Percentiles rank a stretch among this genome's conserved stretches.
phyloP scores from a whole-genome alignment of 176 grass and related monocot species.

The Ananas comosus region DNA sequence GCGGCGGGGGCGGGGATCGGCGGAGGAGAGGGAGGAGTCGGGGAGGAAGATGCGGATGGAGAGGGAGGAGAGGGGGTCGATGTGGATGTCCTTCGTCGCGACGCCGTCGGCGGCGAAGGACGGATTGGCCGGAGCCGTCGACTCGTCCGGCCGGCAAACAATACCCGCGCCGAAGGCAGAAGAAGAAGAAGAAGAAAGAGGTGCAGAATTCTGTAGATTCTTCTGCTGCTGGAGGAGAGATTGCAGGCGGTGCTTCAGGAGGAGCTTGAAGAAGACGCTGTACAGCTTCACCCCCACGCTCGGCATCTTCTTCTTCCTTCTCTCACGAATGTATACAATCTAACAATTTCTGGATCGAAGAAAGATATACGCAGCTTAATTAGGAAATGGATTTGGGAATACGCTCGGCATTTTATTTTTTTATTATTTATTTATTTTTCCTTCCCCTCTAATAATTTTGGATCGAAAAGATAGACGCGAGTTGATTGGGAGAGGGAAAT shows the following conservation, averaged over 20 bases:
- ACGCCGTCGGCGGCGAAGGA: slow-evolving; percentile 52
- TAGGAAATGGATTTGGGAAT: too few species aligned
- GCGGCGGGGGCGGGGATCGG: slow-evolving; percentile 10
- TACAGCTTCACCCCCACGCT: slow-evolving; percentile 84
- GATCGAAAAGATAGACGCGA: too few species aligned
- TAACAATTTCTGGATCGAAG: too few species aligned
- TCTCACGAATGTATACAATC: neutral
- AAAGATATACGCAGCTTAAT: too few species aligned
- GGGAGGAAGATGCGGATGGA: slow-evolving; percentile 68
- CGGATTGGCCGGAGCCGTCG: slow-evolving; percentile 58
- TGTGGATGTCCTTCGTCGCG: slow-evolving; percentile 74
- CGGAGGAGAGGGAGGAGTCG: slow-evolving; percentile 22
- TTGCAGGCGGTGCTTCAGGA: slow-evolving; percentile 76
- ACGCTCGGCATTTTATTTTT: too few species aligned
- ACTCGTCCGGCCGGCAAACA: slow-evolving; percentile 57
- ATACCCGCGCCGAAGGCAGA: slow-evolving; percentile 46
- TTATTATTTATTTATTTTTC: too few species aligned
- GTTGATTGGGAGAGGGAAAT: too few species aligned
- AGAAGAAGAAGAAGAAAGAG: neutral
- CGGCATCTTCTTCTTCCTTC: slow-evolving; percentile 43
- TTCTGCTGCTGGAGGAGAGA: slow-evolving; percentile 22
- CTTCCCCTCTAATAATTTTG: too few species aligned
- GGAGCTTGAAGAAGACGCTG: slow-evolving; percentile 96
- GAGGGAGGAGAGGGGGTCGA: slow-evolving; percentile 62
- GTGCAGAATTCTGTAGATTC: too few species aligned